Evolutionary conservation across 2,329 filamentous ascomycete genomes (phyloP), one percentile per base, ranked within the genome.

Genomic region (Elsinoe arachidis): DNA sequence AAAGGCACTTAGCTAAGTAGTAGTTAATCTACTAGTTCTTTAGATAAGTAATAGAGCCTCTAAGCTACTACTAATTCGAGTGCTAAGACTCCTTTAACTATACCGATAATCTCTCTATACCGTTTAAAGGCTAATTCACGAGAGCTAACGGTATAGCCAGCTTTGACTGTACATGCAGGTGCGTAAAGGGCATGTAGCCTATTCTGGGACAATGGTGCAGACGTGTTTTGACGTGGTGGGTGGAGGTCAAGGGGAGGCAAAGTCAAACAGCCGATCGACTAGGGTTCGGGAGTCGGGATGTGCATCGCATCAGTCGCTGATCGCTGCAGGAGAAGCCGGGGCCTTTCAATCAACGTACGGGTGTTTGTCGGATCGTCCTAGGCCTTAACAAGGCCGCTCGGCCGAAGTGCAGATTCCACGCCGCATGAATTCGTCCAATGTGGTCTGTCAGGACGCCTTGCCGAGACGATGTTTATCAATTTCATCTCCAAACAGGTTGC

Each of bases 231-330:
- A 15, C 17, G 49, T 23, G 9, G 15, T 53, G 33, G 19, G 49
- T 23, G 38, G 35, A 53, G 15, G 49, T 51, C 46, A 30, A 26
- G 30, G 19, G 30, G 46, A 51, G 34, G 46, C 26, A 53, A 53
- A 53, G 49, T 53, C 49, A 53, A 53, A 53, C 33, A 39, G 35
- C 34, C 49, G 34, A 39, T 33, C 33, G 33, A 26, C 35, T 53
- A 53, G 49, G 49, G 49, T 53, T 53, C 49, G 49, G 49, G 49
- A 53, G 17, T 34, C 49, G 49, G 49, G 49, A 39, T 53, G 49
- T 39, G 49, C 49, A 26, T 39, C 7, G 49, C 49, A 2, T 26
- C 34, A 35, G 49, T 53, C 49, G 49, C 49, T 53, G 49, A 53
- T 53, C 49, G 17, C 49, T 53, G 41, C 41, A 46, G 21, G 41